Base-by-base conservation (phyloP, 2,329 filamentous ascomycete genomes). In the Dactylellina cionopaga region DNA sequence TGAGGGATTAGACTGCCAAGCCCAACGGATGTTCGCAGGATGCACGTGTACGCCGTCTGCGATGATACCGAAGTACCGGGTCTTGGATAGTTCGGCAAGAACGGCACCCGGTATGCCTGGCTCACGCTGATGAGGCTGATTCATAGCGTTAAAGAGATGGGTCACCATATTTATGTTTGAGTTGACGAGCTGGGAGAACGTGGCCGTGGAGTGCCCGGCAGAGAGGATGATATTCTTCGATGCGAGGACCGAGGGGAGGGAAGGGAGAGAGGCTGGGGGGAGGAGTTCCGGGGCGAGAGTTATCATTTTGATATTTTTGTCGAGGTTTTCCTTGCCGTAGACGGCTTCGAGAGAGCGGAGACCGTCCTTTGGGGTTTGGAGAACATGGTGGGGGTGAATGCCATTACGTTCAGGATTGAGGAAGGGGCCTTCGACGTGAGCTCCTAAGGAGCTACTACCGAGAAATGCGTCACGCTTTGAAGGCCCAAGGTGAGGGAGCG, bases 121-220 rank as follows among this genome's bases (percentile, higher is more conserved):
- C 80, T 96, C 92, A 66, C 93, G 90, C 83, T 97, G 92, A 80
- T 95, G 91, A 54, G 96, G 87, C 11, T 92, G 92, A 0, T 89
- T 86, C 92, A 96, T 96, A 24, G 92, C 92, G 79, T 96, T 96
- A 86, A 96, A 96, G 1, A 96, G 84, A 78, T 96, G 92, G 0
- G 92, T 96, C 75, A 96, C 90, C 91, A 96, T 96, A 51, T 86
- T 90, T 1, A 91, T 91, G 55, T 92, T 92, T 5, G 88, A 85
- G n/a, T 83, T 83, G 2, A 95, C 86, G 17, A 91, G 90, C 3
- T 83, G 81, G 2, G 89, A 87, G 79, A 94, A 96, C 0, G 90
- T 92, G 11, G 92, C 90, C 79, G 96, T 91, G 0, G 92, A 92
- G 81, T 96, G 92, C 5, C 92, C 92, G 74, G 96, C 90, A 1